A percentile compares a stretch with the other conserved stretches of the same genome.
Conservation (phyloP, 768 basidiomycete genomes). For the Lentinula lateritia region DNA sequence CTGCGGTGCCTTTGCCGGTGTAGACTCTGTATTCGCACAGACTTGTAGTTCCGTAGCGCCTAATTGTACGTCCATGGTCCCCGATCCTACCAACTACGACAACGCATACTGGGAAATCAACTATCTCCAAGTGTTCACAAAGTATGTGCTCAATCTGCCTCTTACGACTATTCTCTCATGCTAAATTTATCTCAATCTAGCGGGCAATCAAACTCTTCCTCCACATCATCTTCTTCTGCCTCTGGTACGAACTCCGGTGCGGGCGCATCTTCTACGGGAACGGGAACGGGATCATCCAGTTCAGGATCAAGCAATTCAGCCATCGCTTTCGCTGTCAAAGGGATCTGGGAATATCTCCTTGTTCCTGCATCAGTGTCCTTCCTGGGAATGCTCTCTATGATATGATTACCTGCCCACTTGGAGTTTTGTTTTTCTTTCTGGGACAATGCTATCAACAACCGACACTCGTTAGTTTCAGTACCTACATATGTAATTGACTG, state of each 20-base stretch:
- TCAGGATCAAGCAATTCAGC: not conserved
- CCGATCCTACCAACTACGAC: constrained; percentile 26
- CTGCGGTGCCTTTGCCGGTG: constrained; percentile 18
- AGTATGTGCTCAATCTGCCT: not conserved
- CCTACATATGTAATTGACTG: not conserved
- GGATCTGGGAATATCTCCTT: not conserved
- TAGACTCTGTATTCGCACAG: not conserved
- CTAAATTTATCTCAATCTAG: not conserved
- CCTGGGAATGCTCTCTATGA: not conserved
- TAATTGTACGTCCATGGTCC: constrained; percentile 25
- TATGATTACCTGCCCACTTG: not conserved
- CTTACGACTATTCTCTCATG: not conserved
- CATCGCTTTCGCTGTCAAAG: not conserved
- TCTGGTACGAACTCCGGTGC: not conserved
- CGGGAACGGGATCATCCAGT: not conserved
- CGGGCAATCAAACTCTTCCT: not conserved
- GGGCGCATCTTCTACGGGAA: not conserved
- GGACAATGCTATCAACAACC: not conserved
- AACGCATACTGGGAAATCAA: constrained; percentile 37
- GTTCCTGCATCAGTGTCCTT: not conserved
- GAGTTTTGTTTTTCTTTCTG: not conserved
- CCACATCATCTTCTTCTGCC: not conserved
- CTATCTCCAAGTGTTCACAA: constrained; percentile 27
- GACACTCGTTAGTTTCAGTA: not conserved
- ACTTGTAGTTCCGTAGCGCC: constrained; percentile 20